phyloP scores from a whole-genome alignment of 2,329 filamentous ascomycete species.

The Cordyceps sp. region DNA sequence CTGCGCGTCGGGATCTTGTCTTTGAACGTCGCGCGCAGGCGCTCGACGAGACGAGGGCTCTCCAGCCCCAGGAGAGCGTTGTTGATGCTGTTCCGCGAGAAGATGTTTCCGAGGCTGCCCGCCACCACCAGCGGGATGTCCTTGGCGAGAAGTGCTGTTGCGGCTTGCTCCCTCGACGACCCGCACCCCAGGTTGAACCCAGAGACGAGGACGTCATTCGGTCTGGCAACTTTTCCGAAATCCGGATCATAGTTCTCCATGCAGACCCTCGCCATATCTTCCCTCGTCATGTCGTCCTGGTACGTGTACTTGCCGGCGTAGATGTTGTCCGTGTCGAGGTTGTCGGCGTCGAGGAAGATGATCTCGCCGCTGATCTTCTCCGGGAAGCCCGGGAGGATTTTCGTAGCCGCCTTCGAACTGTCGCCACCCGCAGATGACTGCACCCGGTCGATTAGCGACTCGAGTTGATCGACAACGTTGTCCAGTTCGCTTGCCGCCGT shows the following conservation, averaged over 20 bases:
- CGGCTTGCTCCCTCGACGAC: constrained; percentile 64
- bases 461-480: constrained; percentile 11
- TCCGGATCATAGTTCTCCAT: constrained; percentile 84
- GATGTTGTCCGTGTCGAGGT: constrained; percentile 84
- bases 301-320: constrained; percentile 90
- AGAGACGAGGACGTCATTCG: constrained; percentile 66
- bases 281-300: constrained; percentile 60
- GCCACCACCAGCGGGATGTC: constrained; percentile 65
- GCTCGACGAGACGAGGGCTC: constrained; percentile 47
- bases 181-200: constrained; percentile 87
- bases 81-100: constrained; percentile 63
- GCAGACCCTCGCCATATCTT: constrained; percentile 75
- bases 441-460: too few species aligned
- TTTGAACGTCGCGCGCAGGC: constrained; percentile 45
- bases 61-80: constrained; percentile 62
- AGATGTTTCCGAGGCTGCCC: constrained; percentile 74
- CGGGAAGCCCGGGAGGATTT: constrained; percentile 47
- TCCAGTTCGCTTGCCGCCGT: constrained; percentile 51
- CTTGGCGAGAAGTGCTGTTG: constrained; percentile 71
- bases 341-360: constrained; percentile 64
- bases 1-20: constrained; percentile 47
- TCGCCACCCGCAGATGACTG: too few species aligned
- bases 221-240: constrained; percentile 46
- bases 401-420: constrained; percentile 1
- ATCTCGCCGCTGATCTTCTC: constrained; percentile 74